These are phyloP conservation scores for Cercospora sojina DNA, from an alignment of 2,329 filamentous ascomycete genomes.

Conservation along the genomic window DNA sequence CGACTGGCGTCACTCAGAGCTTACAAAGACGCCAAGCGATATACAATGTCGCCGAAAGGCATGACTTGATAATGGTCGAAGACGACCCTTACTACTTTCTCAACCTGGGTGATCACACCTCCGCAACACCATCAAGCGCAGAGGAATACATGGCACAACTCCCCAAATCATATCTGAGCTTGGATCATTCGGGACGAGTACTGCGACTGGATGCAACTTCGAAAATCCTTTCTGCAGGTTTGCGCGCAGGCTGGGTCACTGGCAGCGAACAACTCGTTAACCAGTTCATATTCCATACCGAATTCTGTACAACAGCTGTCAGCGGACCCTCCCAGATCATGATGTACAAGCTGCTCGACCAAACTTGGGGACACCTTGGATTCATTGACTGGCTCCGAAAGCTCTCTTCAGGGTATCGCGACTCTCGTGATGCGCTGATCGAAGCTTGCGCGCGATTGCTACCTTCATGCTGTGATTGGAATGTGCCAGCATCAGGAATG, in stretches of 20 bases:
- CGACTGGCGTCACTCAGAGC: constrained; percentile 34
- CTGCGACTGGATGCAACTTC: constrained; percentile 37
- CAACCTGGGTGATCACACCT: constrained; percentile 12
- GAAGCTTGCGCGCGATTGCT: constrained; percentile 33
- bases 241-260: constrained; percentile 37
- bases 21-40: constrained; percentile 29
- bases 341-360: constrained; percentile 36
- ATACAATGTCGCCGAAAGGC: constrained; percentile 31
- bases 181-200: constrained; percentile 39
- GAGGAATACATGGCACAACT: constrained; percentile 23
- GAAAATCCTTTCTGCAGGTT: constrained; percentile 38
- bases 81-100: constrained; percentile 38
- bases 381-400: constrained; percentile 34
- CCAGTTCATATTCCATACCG: constrained; percentile 32
- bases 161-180: constrained; percentile 36
- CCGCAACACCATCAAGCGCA: not conserved
- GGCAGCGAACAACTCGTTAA: constrained; percentile 32
- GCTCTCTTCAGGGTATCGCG: constrained; percentile 30
- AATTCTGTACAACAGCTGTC: constrained; percentile 26
- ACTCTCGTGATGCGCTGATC: constrained; percentile 30
- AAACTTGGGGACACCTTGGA: constrained; percentile 37
- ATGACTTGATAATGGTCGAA: constrained; percentile 36
- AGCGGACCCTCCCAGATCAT: constrained; percentile 37
- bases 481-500: constrained; percentile 30
- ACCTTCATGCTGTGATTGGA: constrained; percentile 29